Evolutionary conservation across 169 alveolate species (phyloP).

Genomic region (Theileria sp.): DNA sequence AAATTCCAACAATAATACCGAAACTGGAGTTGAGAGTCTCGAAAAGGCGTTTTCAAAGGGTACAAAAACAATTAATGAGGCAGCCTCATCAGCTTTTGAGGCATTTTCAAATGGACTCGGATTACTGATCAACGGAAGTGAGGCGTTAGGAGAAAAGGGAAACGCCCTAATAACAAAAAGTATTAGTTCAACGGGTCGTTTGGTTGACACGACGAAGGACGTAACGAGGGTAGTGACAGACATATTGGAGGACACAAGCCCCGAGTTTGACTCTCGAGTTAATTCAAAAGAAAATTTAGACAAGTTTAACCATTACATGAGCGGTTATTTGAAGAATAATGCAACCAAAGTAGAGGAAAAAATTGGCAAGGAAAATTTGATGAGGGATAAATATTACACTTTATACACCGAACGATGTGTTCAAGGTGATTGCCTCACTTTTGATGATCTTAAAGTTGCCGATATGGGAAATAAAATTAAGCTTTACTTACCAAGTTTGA

Average conservation of each 20-base stretch:
- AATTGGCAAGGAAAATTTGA: neutral
- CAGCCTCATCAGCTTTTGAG: neutral
- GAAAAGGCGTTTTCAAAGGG: neutral
- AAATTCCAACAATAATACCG: neutral
- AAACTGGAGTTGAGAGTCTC: neutral
- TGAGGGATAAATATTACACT: neutral
- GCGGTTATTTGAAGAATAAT: neutral
- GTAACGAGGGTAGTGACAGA: neutral
- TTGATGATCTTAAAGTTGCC: conserved; percentile 20
- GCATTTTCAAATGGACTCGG: neutral
- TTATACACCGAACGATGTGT: conserved; percentile 24
- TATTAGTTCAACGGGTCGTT: neutral
- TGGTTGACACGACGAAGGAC: neutral
- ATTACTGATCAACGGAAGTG: neutral
- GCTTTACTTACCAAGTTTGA: conserved; percentile 42
- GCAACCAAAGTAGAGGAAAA: neutral
- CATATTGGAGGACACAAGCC: neutral
- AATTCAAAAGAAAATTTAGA: neutral
- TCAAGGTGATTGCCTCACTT: conserved; percentile 22
- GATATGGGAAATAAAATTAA: neutral
- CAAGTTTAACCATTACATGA: neutral
- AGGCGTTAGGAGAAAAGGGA: neutral
- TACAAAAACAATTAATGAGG: neutral
- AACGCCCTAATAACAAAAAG: neutral
- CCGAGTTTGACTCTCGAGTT: neutral